Percentiles rank a stretch among this genome's conserved stretches.
These are phyloP conservation scores for Meredithiella fracta DNA, from an alignment of 2,329 filamentous ascomycete genomes.

Conservation along the genomic window DNA sequence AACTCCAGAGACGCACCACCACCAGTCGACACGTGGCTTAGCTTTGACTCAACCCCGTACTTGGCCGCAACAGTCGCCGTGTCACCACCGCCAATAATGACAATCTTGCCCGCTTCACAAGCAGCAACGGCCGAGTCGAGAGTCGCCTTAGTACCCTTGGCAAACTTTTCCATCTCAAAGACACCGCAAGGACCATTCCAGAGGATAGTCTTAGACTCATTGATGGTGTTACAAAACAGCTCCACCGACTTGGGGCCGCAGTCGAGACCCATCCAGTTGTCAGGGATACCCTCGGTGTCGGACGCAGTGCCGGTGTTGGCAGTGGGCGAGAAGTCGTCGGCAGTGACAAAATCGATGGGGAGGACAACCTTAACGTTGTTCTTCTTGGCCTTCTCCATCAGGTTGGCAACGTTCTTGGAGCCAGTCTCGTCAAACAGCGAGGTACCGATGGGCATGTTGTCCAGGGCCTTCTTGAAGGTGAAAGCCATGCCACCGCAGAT, in stretches of 20 bases:
- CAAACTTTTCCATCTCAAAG: conserved; percentile 93
- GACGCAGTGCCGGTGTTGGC: conserved; percentile 68
- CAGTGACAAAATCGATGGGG: conserved; percentile 87
- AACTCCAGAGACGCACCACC: conserved; percentile 91
- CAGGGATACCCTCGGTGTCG: conserved; percentile 71
- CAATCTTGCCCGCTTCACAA: conserved; percentile 71
- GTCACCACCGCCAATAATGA: conserved; percentile 97
- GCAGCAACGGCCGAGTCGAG: conserved; percentile 77
- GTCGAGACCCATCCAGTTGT: conserved; percentile 97
- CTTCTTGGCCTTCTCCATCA: conserved; percentile 91
- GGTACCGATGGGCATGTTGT: conserved; percentile 76
- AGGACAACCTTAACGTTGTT: conserved; percentile 92
- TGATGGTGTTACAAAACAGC: conserved; percentile 76
- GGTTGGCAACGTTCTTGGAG: conserved; percentile 71
- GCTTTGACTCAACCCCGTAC: conserved; percentile 88
- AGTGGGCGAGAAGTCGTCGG: conserved; percentile 82
- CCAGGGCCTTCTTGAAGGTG: conserved; percentile 99
- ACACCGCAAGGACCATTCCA: conserved; percentile 98
- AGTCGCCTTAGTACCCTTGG: conserved; percentile 77
- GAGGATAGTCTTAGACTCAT: conserved; percentile 83
- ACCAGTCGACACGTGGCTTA: conserved; percentile 95
- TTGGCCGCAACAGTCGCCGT: conserved; percentile 96
- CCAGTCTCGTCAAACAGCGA: conserved; percentile 89
- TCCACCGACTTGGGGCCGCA: conserved; percentile 77
- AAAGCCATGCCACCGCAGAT: conserved; percentile 98